A percentile compares a stretch with the other conserved stretches of the same genome.
phyloP scores from a whole-genome alignment of 2,329 filamentous ascomycete genomes.

The Colletotrichum karsti region DNA sequence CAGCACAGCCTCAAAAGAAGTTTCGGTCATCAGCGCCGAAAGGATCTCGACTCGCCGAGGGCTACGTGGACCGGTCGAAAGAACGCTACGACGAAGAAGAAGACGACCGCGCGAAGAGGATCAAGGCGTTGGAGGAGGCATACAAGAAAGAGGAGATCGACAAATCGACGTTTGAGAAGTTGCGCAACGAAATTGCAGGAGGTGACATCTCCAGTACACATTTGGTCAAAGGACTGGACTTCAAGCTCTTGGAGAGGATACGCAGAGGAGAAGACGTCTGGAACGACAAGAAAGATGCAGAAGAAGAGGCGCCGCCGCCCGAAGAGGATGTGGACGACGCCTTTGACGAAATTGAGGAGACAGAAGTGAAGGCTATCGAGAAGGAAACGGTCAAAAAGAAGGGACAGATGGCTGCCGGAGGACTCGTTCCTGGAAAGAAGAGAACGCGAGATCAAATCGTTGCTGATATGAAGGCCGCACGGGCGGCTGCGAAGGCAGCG shows the following conservation, averaged over 20 bases:
- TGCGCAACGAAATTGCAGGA: slow-evolving; percentile 81
- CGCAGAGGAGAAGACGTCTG: slow-evolving; percentile 75
- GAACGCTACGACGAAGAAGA: slow-evolving; percentile 63
- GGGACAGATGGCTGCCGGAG: slow-evolving; percentile 64
- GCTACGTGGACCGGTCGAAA: slow-evolving; percentile 85
- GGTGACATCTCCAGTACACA: slow-evolving; percentile 85
- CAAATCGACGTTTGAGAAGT: slow-evolving; percentile 77
- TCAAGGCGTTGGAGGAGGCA: slow-evolving; percentile 83
- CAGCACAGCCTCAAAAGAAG: slow-evolving; percentile 70
- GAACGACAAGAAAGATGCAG: slow-evolving; percentile 40
- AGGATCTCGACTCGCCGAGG: slow-evolving; percentile 79
- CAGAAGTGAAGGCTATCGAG: slow-evolving; percentile 61
- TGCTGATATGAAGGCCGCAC: slow-evolving; percentile 71
- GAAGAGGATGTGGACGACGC: slow-evolving; percentile 70
- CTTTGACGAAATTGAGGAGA: slow-evolving; percentile 65
- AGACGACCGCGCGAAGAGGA: slow-evolving; percentile 67
- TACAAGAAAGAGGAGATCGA: slow-evolving; percentile 88
- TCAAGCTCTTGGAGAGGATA: slow-evolving; percentile 77
- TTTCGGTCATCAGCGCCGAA: slow-evolving; percentile 84
- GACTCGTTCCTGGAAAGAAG: slow-evolving; percentile 65
- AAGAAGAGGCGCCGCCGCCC: slow-evolving; percentile 35
- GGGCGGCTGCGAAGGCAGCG: slow-evolving; percentile 66
- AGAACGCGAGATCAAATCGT: slow-evolving; percentile 72
- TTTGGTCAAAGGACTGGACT: slow-evolving; percentile 91
- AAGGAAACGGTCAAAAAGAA: slow-evolving; percentile 67